Percentiles rank a stretch among this genome's conserved stretches.
These are phyloP conservation scores for Macrolepiota fuliginosa DNA, from an alignment of 768 basidiomycete species.

Conservation along the genomic window DNA sequence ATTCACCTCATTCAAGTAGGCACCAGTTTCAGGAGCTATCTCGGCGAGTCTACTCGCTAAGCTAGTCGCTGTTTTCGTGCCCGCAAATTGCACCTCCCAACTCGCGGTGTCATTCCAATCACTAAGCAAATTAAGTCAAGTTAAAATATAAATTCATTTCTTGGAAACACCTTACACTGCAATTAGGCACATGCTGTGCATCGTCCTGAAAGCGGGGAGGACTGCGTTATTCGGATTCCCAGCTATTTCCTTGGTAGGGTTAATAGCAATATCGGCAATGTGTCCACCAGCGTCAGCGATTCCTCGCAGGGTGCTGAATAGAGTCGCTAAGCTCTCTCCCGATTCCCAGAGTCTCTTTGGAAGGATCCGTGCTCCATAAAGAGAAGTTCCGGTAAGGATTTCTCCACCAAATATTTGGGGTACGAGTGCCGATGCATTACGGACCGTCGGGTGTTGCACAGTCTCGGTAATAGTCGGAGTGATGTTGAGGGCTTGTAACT, in stretches of 20 bases:
- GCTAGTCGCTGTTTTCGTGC: conserved; percentile 10
- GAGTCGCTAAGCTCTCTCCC: conserved; percentile 4
- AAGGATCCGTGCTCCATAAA: conserved; percentile 15
- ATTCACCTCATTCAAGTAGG: conserved; percentile 19
- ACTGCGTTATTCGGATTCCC: conserved; percentile 16
- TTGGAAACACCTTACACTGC: conserved; percentile 2
- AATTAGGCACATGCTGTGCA: conserved; percentile 14
- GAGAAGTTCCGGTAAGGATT: conserved; percentile 10
- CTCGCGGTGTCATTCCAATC: conserved; percentile 15
- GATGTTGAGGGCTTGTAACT: conserved; percentile 1
- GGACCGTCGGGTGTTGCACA: conserved; percentile 15
- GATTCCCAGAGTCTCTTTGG: conserved; percentile 13
- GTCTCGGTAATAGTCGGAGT: conserved; percentile 1
- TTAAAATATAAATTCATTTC: background rate
- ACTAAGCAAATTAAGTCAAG: background rate
- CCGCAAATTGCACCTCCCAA: conserved; percentile 12
- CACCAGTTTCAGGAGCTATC: conserved; percentile 16
- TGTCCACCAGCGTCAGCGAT: conserved; percentile 14
- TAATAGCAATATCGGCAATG: conserved; percentile 17
- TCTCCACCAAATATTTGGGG: conserved; percentile 16
- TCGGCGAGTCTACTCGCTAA: conserved; percentile 11
- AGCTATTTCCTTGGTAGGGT: conserved; percentile 14
- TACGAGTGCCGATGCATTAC: conserved; percentile 8
- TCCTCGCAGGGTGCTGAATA: conserved; percentile 5
- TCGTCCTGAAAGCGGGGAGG: conserved; percentile 16